A percentile compares a stretch with the other conserved stretches of the same genome.
Conservation (phyloP, 257 asterid species). For the Solanum tarapatanum region DNA sequence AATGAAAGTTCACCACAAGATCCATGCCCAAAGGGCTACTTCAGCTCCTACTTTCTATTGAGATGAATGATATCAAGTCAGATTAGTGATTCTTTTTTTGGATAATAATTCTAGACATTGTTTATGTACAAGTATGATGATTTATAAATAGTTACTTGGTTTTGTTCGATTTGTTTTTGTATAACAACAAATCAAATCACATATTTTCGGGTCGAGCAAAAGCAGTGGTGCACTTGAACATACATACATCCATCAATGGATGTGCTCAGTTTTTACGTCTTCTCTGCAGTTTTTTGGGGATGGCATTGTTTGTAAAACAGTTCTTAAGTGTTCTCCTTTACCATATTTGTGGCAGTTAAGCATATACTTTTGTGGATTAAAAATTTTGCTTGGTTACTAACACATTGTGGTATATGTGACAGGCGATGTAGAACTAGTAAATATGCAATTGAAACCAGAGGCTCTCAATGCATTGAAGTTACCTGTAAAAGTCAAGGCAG, state of each 20-base stretch:
- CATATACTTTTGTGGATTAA: background rate
- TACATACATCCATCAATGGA: background rate
- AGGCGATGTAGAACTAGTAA: slow-evolving; percentile 91
- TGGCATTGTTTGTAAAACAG: background rate
- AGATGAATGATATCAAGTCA: background rate
- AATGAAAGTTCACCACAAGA: background rate
- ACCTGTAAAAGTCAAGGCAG: slow-evolving; percentile 96
- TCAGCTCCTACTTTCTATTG: background rate
- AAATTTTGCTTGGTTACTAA: background rate
- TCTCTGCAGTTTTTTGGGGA: background rate
- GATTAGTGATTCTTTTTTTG: background rate
- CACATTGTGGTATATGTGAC: slow-evolving; percentile 7
- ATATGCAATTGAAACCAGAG: slow-evolving; percentile 98
- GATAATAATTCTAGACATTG: background rate
- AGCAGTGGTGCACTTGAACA: background rate
- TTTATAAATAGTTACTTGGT: background rate
- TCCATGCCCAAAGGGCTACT: background rate
- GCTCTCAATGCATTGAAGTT: slow-evolving; percentile 96
- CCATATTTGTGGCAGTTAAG: background rate
- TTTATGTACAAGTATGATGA: background rate
- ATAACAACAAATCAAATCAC: background rate
- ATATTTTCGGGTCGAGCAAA: background rate
- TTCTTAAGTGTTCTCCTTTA: background rate
- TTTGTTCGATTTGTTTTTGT: background rate
- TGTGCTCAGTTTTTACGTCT: background rate